phyloP scores from a whole-genome alignment of 805 yeast genomes.

The Pichia nakasei region DNA sequence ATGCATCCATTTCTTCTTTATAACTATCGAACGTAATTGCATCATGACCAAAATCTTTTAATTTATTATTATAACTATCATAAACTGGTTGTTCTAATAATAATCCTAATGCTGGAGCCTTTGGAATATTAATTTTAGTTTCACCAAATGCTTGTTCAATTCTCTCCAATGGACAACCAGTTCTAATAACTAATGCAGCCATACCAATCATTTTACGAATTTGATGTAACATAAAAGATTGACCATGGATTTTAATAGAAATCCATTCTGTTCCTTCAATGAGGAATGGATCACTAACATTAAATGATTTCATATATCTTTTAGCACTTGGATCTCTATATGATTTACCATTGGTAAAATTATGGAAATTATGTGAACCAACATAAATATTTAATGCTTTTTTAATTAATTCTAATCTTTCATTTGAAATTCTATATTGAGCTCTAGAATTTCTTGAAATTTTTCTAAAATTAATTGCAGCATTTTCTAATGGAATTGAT shows the following conservation, averaged over 20 bases:
- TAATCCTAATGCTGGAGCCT: conserved; percentile 94
- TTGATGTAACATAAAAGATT: conserved; percentile 96
- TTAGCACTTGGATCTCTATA: conserved; percentile 80
- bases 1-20: conserved; percentile 65
- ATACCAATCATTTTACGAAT: conserved; percentile 96
- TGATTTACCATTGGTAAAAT: conserved; percentile 39
- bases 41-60: conserved; percentile 70
- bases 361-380: conserved; percentile 82
- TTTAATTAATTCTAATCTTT: conserved; percentile 55
- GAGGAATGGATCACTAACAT: conserved; percentile 81
- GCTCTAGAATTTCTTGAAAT: conserved; percentile 64
- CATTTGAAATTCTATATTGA: conserved; percentile 53
- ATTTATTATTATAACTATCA: conserved; percentile 67
- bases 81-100: conserved; percentile 88
- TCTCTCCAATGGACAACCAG: conserved; percentile 73
- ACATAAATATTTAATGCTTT: conserved; percentile 62
- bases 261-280: conserved; percentile 95
- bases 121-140: conserved; percentile 79
- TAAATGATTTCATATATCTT: conserved; percentile 71
- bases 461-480: conserved; percentile 41
- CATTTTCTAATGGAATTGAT: conserved; percentile 28
- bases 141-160: conserved; percentile 70
- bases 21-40: conserved; percentile 60
- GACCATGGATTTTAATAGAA: conserved; percentile 93
- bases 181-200: conserved; percentile 79